Percentiles rank a stretch among this genome's conserved stretches.
Conservation (phyloP, 257 asterid genomes). For the Solanum tacnaense region DNA sequence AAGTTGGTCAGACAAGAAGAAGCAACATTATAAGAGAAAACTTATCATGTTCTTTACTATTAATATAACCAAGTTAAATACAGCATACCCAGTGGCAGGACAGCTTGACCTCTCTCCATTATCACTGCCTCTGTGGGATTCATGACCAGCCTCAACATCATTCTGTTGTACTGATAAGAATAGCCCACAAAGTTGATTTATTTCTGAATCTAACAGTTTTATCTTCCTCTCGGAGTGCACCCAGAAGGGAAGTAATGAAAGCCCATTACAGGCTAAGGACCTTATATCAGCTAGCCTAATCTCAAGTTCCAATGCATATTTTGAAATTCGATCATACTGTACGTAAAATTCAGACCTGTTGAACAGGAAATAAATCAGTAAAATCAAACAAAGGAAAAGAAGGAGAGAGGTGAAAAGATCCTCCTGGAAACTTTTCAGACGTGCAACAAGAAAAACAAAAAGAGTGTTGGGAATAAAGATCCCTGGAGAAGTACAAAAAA, state of each 20-base stretch:
- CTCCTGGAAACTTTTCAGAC: background rate
- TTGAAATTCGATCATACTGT: conserved; percentile 29
- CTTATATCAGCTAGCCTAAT: conserved; percentile 65
- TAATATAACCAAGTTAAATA: background rate
- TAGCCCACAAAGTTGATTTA: conserved; percentile 21
- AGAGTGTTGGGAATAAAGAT: background rate
- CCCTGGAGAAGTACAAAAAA: background rate
- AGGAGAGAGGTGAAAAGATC: background rate
- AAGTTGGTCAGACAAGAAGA: background rate
- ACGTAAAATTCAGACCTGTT: conserved; percentile 34
- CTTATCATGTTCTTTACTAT: background rate
- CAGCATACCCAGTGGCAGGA: conserved; percentile 16
- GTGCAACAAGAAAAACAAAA: background rate
- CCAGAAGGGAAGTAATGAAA: conserved; percentile 74
- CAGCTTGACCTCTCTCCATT: conserved; percentile 14
- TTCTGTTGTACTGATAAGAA: conserved; percentile 15
- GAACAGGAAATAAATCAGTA: conserved; percentile 9
- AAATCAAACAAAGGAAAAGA: background rate
- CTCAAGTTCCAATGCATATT: conserved; percentile 53
- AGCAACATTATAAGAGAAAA: conserved; percentile 12
- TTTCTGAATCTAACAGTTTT: conserved; percentile 41
- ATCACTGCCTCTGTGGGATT: background rate
- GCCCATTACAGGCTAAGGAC: conserved; percentile 57
- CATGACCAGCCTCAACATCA: conserved; percentile 27
- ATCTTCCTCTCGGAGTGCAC: conserved; percentile 56